Base-by-base conservation (phyloP, 2,329 filamentous ascomycete species). In the Sporothrix brasiliensis region DNA sequence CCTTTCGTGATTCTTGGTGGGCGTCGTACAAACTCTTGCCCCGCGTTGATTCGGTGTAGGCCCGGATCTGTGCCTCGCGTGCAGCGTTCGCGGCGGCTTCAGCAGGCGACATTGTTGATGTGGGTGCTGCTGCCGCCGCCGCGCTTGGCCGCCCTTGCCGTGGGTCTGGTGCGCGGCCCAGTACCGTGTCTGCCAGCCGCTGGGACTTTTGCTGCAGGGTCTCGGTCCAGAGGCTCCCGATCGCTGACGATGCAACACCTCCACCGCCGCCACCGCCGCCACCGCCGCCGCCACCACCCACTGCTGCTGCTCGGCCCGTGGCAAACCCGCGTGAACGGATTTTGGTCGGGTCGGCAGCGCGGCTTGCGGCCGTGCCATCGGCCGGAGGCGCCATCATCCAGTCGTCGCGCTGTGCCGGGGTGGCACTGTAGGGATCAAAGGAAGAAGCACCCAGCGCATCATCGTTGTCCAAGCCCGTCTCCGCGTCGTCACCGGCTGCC, bases 121-220 rank as follows among this genome's bases (percentile, higher is more conserved):
- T 69, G 14, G 58, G 71, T 44, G 69, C 61, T 49, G 30, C 61
- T 49, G 30, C 78, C 80, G 79, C 19, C 7, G 50, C 47, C 7
- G 50, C 52, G 82, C 75, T 83, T 84, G 73, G 86, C 86, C 75
- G 87, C 7, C 41, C 85, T 61, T 80, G 80, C 41, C 88, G 84
- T 75, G 73, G 69, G 3, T 83, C 80, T 34, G 81, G 80, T 21
- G 81, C 81, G 2, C 94, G 87, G 0, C 94, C 94, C 75, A 97
- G 86, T 13, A 97, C 91, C 68, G 95, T 88, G 78, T 97, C 89
- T 75, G 91, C 89, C 27, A 97, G 81, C 52, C 92, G 86, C 79
- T 91, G 89, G 71, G 92, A 88, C 79, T 96, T 97, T 80, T 97
- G 87, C 78, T 94, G 92, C 0, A 93, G 92, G 10, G 93, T 97